These are phyloP conservation scores for Erysimum cheiri DNA, from an alignment of 441 rosid genomes.

Conservation along the genomic window DNA sequence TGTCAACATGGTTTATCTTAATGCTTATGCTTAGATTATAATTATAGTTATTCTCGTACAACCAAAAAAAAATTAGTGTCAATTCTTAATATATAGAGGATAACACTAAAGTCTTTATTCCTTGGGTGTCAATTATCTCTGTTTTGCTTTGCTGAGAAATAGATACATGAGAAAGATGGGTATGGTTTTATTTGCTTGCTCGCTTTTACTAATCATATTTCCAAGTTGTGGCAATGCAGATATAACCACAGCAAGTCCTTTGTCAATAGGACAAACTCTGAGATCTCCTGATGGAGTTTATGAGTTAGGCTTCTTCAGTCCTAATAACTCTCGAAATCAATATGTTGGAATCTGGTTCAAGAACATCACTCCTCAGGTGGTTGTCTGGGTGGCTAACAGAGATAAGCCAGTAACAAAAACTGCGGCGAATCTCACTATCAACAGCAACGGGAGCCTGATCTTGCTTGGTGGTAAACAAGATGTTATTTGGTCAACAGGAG, in stretches of 20 bases:
- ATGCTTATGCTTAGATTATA: conserved; percentile 1
- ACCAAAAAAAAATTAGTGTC: background rate
- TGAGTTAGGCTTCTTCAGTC: conserved; percentile 55
- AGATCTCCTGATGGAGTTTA: conserved; percentile 44
- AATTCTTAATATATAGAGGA: conserved; percentile 9
- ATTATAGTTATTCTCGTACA: background rate
- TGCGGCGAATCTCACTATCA: conserved; percentile 32
- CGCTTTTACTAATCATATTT: conserved; percentile 22
- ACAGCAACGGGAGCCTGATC: conserved; percentile 40
- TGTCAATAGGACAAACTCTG: conserved; percentile 42
- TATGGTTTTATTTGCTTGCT: conserved; percentile 29
- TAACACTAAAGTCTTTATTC: conserved; percentile 18
- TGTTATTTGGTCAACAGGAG: conserved; percentile 44
- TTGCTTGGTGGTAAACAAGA: conserved; percentile 27
- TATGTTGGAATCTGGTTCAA: conserved; percentile 57
- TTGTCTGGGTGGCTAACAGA: conserved; percentile 49
- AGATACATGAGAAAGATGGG: conserved; percentile 37
- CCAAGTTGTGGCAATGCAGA: conserved; percentile 24
- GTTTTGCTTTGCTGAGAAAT: no score
- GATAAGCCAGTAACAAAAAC: conserved; percentile 37
- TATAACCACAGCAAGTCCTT: conserved; percentile 39
- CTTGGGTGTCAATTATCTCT: background rate
- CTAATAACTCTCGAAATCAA: conserved; percentile 33
- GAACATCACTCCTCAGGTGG: conserved; percentile 9
- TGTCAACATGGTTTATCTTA: no score